Base-by-base conservation (phyloP, 2,329 filamentous ascomycete genomes). In the Pseudocercospora eumusae region DNA sequence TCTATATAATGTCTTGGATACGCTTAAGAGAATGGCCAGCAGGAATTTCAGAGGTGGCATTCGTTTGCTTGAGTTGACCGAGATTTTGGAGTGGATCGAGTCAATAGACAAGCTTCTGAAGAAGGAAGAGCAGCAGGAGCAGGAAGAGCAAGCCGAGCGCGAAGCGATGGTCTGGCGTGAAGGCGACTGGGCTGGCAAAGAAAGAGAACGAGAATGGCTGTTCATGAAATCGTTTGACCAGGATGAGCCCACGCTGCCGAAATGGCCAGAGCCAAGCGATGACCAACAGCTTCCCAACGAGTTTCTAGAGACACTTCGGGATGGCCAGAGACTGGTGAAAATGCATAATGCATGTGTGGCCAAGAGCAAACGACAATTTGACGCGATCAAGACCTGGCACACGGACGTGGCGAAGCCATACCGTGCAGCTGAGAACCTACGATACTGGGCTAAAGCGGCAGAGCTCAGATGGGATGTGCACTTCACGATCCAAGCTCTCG, bases 331-430 rank as follows among this genome's bases (percentile, higher is more conserved):
- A 47, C 84, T 99, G 1, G 87, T 98, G 31, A 87, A 88, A 68
- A 84, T 98, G 66, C 95, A 99, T 82, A 99, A 99, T 74, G 88
- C 89, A 13, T 87, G 91, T 0, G 90, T 99, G 31, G 86, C 87
- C 72, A 91, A 91, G 74, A 97, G 93, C 21, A 88, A 89, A 73
- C 85, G 91, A 28, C 90, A 90, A 7, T 98, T 98, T 74, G 92
- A 93, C 57, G 86, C 91, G 65, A 97, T 99, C 73, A 92, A 91
- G 61, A 84, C 85, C 9, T 97, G 89, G 76, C 95, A 98, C 75
- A 88, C 87, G n/a, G 92, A 99, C 75, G 93, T 95, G 9, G 88
- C 87, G 63, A 98, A 98, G 78, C 95, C 95, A 0, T 99, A 99
- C 75, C 89, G 95, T 54, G 88, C 88, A 65, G 92, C 93, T 2